Base-by-base conservation (phyloP, 768 basidiomycete genomes). In the Cystobasidium ongulense region DNA sequence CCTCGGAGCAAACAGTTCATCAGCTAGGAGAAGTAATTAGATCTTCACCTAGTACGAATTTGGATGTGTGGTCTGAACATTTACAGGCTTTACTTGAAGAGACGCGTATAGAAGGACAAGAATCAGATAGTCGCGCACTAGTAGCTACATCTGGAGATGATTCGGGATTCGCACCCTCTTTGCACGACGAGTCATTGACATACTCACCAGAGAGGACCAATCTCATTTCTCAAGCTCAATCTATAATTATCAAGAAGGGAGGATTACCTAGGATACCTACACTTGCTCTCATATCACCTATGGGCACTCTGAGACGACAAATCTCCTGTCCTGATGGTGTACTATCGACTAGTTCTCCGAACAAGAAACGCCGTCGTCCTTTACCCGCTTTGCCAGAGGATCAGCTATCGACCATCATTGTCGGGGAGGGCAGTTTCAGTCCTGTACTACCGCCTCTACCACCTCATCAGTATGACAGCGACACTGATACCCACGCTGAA, bases 281-380 rank as follows among this genome's bases (percentile, higher is more conserved):
- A 5, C 29, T 59, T 5, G 4, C 17, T 59, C 57, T 59, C 27
- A 59, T 59, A 29, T 59, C 57, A 15, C 57, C 57, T 29, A 59
- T 59, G 57, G 57, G 57, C 2, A 29, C 57, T 35, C 11, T 59
- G 25, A 4, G 57, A 11, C 11, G 25, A 13, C 57, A 15, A 27
- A 59, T 59, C 8, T 59, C 57, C 29, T 59, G 57, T 11, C 57
- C 57, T 29, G 57, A 59, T 27, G 57, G 57, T 59, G 29, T 59
- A 5, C 11, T 59, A 35, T n/a, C n/a, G n/a, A 3, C 46, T 50
- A 8, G 15, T 3, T n/a, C 46, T 21, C 15, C 46, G 46, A 50
- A 50, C 15, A 50, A 50, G n/a, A 21, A 7, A 11, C 46, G 46
- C 21, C 46, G 15, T 21, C 46, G 4, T 8, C 46, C 46, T 50